Evolutionary conservation across 805 yeast genomes (phyloP).

Genomic region (Hanseniaspora jakobsenii): DNA sequence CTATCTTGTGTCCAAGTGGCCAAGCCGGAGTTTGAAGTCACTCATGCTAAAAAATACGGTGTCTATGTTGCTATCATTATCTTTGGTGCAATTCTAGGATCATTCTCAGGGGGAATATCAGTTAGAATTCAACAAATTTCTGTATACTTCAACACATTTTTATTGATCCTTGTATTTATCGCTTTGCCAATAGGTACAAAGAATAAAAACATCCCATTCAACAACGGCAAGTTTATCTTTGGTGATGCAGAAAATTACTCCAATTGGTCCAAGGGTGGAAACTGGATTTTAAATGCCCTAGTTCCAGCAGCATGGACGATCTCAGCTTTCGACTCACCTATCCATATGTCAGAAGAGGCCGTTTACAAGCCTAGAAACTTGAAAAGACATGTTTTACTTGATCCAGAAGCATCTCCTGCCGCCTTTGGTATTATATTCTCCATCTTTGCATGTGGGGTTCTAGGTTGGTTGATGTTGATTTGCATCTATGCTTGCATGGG

Average conservation of each 20-base stretch:
- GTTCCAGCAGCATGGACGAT: slow-evolving; percentile 67
- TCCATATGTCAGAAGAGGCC: slow-evolving; percentile 65
- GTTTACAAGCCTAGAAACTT: slow-evolving; percentile 35
- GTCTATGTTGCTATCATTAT: slow-evolving; percentile 51
- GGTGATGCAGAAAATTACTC: slow-evolving; percentile 40
- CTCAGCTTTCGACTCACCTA: slow-evolving; percentile 60
- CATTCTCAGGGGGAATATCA: slow-evolving; percentile 43
- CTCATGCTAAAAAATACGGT: slow-evolving; percentile 47
- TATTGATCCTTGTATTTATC: slow-evolving; percentile 45
- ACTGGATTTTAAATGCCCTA: slow-evolving; percentile 39
- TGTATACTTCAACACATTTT: slow-evolving; percentile 40
- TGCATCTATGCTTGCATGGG: slow-evolving; percentile 44
- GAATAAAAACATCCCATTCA: slow-evolving; percentile 30
- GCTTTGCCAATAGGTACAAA: slow-evolving; percentile 53
- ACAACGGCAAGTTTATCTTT: slow-evolving; percentile 43
- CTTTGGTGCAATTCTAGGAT: slow-evolving; percentile 41
- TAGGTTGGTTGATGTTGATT: slow-evolving; percentile 48
- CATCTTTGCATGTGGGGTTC: slow-evolving; percentile 42
- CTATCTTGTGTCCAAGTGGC: slow-evolving; percentile 44
- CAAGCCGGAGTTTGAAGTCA: slow-evolving; percentile 41
- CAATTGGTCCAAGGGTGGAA: slow-evolving; percentile 51
- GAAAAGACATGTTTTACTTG: slow-evolving; percentile 11
- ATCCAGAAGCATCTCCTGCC: slow-evolving; percentile 30
- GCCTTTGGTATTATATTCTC: slow-evolving; percentile 56
- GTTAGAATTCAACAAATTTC: slow-evolving; percentile 51